Base-by-base conservation (phyloP, 2,329 filamentous ascomycete species). In the Boeremia lycopersici region DNA sequence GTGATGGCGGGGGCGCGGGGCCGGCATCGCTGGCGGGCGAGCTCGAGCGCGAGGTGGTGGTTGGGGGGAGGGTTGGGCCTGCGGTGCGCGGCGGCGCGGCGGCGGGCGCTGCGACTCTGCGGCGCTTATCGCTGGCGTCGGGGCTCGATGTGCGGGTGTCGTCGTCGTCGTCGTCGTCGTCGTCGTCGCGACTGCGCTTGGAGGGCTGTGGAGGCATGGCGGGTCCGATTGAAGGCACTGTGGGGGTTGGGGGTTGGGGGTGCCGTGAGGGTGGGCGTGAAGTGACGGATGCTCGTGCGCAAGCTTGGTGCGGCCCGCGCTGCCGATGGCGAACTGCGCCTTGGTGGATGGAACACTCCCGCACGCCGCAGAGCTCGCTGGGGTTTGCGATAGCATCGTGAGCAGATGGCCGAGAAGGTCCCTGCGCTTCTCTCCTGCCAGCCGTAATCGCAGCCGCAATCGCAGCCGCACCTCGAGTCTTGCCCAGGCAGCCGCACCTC, bases 161-260 rank as follows among this genome's bases (percentile, higher is more conserved):
- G 29, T 80, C 75, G 53, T 76, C 73, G 61, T 81, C 63, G 73
- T 76, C 73, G 61, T 81, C 63, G 55, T 76, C 77, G 29, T 80
- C 75, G 53, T 76, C 73, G 61, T 81, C 63, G 73, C 76, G 76
- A 80, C 85, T 76, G 59, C 76, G 69, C 72, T 84, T 80, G 10
- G 81, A 64, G 36, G 89, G 81, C 58, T 89, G 85, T 4, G 88
- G 82, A 11, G 90, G 89, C 23, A 92, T 74, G 56, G 86, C 80
- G 12, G 90, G 89, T 5, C 89, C 89, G 68, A 90, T 86, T 30
- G 86, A 29, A 33, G 52, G 78, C 88, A 90, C 90, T 17, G 15
- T 75, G 40, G 33, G 26, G 13, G 39, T n/a, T n/a, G n/a, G n/a
- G n/a, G n/a, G n/a, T n/a, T 13, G 19, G 5, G 42, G 29, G 40